Percentiles rank a stretch among this genome's conserved stretches.
These are phyloP conservation scores for Eragrostis tef DNA, from an alignment of 202 grass and related monocot species.

Conservation along the genomic window DNA sequence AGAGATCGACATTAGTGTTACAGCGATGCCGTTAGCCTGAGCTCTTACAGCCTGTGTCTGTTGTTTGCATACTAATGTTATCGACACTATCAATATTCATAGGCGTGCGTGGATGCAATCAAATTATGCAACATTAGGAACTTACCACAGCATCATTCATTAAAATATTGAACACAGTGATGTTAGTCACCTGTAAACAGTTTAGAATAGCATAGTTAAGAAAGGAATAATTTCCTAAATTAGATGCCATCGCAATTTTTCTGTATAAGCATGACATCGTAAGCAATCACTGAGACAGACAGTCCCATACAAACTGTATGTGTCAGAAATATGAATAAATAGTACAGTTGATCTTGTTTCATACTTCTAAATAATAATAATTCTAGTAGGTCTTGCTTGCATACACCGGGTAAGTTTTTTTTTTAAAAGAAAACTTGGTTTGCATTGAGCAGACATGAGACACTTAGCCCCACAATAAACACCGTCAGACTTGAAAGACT, in stretches of 20 bases:
- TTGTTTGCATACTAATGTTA: conserved; percentile 23
- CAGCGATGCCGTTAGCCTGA: conserved; percentile 56
- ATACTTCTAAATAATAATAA: too few species aligned
- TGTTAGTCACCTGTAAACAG: conserved; percentile 62
- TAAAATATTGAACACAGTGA: conserved; percentile 62
- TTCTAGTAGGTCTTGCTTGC: too few species aligned
- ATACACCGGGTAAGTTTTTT: too few species aligned
- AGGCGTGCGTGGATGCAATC: not conserved
- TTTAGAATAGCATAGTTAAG: conserved; percentile 21
- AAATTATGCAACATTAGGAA: conserved; percentile 32
- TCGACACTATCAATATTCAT: not conserved
- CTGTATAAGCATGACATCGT: not conserved
- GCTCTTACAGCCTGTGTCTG: conserved; percentile 64
- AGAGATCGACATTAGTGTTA: conserved; percentile 60
- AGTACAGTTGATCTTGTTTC: too few species aligned
- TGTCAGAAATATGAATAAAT: too few species aligned
- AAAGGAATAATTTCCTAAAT: too few species aligned
- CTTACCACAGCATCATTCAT: conserved; percentile 72
- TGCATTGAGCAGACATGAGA: too few species aligned
- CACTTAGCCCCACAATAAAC: not conserved
- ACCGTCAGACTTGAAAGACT: not conserved
- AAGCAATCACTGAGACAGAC: not conserved
- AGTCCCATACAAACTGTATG: too few species aligned
- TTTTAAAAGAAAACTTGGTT: too few species aligned
- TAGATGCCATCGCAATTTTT: too few species aligned